phyloP scores from a whole-genome alignment of 2,329 filamentous ascomycete species.

The Fusarium tricinctum region DNA sequence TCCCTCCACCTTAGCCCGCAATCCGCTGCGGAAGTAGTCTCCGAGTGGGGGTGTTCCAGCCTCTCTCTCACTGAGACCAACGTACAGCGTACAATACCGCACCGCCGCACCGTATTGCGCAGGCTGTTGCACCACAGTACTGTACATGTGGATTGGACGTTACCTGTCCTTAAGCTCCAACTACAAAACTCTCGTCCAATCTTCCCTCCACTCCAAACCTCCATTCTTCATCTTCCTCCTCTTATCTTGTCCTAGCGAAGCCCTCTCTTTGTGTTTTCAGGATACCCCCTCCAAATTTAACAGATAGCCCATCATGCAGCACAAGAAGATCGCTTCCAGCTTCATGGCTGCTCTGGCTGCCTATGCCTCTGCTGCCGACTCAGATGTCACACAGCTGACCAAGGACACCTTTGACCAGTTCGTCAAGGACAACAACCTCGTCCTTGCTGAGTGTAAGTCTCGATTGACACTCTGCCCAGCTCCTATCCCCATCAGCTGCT shows the following conservation, averaged over 20 bases:
- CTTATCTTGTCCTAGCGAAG: constrained; percentile 42
- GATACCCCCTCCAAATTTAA: constrained; percentile 35
- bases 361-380: constrained; percentile 73
- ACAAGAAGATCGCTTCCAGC: constrained; percentile 66
- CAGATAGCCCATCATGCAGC: constrained; percentile 60
- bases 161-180: constrained; percentile 47
- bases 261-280: constrained; percentile 43
- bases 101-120: constrained; percentile 9
- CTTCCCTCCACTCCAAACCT: constrained; percentile 39
- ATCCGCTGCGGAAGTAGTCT: constrained; percentile 41
- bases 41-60: constrained; percentile 17
- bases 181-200: constrained; percentile 56
- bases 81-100: too few relatives aligned
- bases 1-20: constrained; percentile 29
- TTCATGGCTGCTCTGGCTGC: constrained; percentile 69
- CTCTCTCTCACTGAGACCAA: too few relatives aligned
- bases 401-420: constrained; percentile 90
- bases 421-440: constrained; percentile 86
- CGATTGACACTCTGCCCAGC: not conserved
- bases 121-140: not conserved
- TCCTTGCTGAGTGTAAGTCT: constrained; percentile 92
- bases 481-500: constrained; percentile 49
- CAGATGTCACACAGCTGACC: constrained; percentile 88
- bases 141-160: constrained; percentile 25
- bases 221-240: constrained; percentile 35